phyloP scores from a whole-genome alignment of 768 basidiomycete species.

The Termitomyces sp. region DNA sequence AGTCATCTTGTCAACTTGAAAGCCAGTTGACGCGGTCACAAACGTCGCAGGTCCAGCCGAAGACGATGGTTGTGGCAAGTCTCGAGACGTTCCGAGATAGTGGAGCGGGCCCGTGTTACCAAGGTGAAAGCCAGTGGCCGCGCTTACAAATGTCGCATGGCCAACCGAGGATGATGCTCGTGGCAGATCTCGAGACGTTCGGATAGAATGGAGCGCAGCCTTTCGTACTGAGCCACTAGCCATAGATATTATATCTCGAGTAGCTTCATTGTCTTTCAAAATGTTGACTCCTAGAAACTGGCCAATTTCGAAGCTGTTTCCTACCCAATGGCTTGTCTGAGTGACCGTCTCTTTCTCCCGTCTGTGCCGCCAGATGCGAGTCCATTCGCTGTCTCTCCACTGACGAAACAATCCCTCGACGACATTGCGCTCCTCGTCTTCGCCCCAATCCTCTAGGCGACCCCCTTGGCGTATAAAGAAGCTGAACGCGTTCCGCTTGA shows the following conservation, averaged over 20 bases:
- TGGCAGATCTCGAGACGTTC: slow-evolving; percentile 3
- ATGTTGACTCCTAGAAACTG: slow-evolving; percentile 67
- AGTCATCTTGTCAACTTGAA: background rate
- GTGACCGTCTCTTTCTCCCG: slow-evolving; percentile 20
- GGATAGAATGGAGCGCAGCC: background rate
- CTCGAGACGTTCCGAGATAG: slow-evolving; percentile 1
- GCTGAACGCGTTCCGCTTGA: slow-evolving; percentile 56
- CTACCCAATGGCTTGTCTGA: slow-evolving; percentile 48
- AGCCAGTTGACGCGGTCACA: slow-evolving; percentile 19
- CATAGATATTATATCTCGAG: slow-evolving; percentile 9
- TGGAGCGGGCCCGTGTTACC: background rate
- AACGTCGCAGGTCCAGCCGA: slow-evolving; percentile 17
- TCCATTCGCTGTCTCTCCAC: slow-evolving; percentile 72
- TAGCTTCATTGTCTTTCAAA: slow-evolving; percentile 29
- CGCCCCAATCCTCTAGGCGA: slow-evolving; percentile 60
- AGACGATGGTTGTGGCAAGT: slow-evolving; percentile 4
- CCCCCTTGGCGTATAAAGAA: slow-evolving; percentile 67
- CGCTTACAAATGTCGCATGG: slow-evolving; percentile 21
- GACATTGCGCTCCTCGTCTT: slow-evolving; percentile 41
- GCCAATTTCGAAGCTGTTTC: slow-evolving; percentile 74
- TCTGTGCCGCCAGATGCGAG: slow-evolving; percentile 33
- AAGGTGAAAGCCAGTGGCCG: slow-evolving; percentile 13
- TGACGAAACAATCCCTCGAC: slow-evolving; percentile 51
- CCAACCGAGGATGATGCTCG: slow-evolving; percentile 7
- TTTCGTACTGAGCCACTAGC: slow-evolving; percentile 1